Evolutionary conservation across 495 filamentous ascomycete genomes (phyloP), one percentile per base, ranked within the genome.

Genomic region (Daldinia bambusicola): DNA sequence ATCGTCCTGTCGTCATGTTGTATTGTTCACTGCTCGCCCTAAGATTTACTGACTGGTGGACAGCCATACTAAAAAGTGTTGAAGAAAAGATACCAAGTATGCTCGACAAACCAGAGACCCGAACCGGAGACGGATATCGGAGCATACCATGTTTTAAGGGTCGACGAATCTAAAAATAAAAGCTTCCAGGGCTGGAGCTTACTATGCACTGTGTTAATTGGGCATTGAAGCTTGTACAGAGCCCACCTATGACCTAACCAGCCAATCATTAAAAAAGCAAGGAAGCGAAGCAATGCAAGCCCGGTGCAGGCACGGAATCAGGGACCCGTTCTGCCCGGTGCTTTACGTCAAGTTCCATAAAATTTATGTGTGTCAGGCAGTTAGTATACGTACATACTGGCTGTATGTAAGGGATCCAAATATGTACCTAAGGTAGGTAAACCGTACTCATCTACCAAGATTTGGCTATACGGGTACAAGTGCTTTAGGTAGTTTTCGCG

Each of bases 161-260:
- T 55, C 16, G 9, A 50, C 4, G n/a, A 62, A 62, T 50, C 70
- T 69, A 73, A 66, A 72, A 73, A 73, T 73, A 73, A 69, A 69
- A 10, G 53, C 38, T 43, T 14, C 50, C 57, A 73, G 61, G 65
- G 70, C 51, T 62, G 61, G 13, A 36, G 32, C 51, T 58, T 51
- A 30, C 30, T 3, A n/a, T 58, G 14, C 7, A 26, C 26, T 1
- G 26, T 58, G 14, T 10, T 56, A 20, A 66, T 67, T 69, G 70
- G 70, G 43, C 36, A 34, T 9, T 13, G 45, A 45, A 61, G 61
- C 43, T 73, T 26, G 30, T n/a, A 59, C 58, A 14, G 4, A 40
- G 32, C 22, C 50, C 64, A 67, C 69, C 55, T 26, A 38, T 50
- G 38, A 62, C 32, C 9, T 36, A 20, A 56, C 32, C 32, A 20